These are phyloP conservation scores for Populus ilicifolia DNA, from an alignment of 345 rosid genomes.

Conservation along the genomic window DNA sequence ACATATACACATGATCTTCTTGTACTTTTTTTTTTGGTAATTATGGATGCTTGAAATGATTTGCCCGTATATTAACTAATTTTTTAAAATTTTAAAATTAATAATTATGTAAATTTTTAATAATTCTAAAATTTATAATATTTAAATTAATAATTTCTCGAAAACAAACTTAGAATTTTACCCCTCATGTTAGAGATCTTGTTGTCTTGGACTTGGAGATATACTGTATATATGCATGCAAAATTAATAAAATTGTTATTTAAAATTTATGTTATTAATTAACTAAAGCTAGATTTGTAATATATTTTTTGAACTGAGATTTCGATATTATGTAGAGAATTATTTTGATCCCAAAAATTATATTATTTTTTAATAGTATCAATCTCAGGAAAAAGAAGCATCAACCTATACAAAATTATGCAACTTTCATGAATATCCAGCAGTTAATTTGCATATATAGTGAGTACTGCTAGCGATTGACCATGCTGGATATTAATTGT, in stretches of 20 bases:
- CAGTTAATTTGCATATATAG: not conserved
- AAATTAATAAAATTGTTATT: too few relatives aligned
- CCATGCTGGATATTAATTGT: not conserved
- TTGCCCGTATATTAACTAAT: accelerated
- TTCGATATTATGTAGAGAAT: too few relatives aligned
- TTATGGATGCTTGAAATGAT: accelerated
- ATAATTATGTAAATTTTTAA: accelerated
- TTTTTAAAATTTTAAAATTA: accelerated
- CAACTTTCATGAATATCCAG: not conserved
- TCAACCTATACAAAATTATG: not conserved
- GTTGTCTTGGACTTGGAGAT: too few relatives aligned
- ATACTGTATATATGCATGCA: too few relatives aligned
- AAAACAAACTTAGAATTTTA: accelerated
- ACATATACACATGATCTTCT: too few relatives aligned
- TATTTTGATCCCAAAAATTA: too few relatives aligned
- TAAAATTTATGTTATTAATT: too few relatives aligned
- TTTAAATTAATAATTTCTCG: too few relatives aligned
- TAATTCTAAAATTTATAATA: accelerated
- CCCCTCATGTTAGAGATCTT: accelerated
- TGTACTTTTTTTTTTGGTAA: too few relatives aligned
- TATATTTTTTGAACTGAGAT: too few relatives aligned
- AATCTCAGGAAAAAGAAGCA: not conserved
- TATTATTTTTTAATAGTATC: too few relatives aligned
- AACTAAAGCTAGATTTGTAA: too few relatives aligned
- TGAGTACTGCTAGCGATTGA: not conserved